phyloP scores from a whole-genome alignment of 2,329 filamentous ascomycete genomes.

The Fusarium pininemorale region DNA sequence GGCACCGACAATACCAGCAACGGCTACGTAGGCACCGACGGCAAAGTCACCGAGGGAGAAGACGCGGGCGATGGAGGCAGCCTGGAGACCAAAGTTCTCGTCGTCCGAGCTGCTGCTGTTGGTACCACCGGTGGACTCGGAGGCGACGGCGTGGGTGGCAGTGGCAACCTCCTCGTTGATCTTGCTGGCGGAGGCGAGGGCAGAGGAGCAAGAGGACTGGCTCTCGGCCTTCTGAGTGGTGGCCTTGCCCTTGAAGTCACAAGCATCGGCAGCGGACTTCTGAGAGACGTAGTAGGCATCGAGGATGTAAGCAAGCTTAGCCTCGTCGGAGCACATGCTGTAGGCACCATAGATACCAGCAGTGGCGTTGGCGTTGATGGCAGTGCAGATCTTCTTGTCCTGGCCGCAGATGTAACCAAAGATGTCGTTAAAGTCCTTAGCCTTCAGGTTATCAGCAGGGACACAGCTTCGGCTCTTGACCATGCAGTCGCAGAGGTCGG shows the following conservation, averaged over 20 bases:
- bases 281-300: constrained; percentile 75
- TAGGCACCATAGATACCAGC: constrained; percentile 79
- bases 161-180: constrained; percentile 59
- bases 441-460: constrained; percentile 65
- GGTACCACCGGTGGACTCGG: constrained; percentile 42
- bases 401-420: constrained; percentile 79
- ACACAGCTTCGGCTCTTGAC: constrained; percentile 75
- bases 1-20: constrained; percentile 62
- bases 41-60: constrained; percentile 59
- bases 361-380: constrained; percentile 73
- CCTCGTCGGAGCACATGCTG: constrained; percentile 75
- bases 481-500: constrained; percentile 87
- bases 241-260: constrained; percentile 76
- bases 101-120: constrained; percentile 24
- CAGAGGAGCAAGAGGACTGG: constrained; percentile 63
- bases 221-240: constrained; percentile 59
- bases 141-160: constrained; percentile 51
- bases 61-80: constrained; percentile 49
- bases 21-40: constrained; percentile 60
- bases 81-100: constrained; percentile 50
- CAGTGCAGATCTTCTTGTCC: constrained; percentile 66
- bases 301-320: constrained; percentile 79
- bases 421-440: constrained; percentile 69
- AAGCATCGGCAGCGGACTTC: constrained; percentile 64
- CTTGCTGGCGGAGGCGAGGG: constrained; percentile 71